Evolutionary conservation across 2,329 filamentous ascomycete species (phyloP).

Genomic region (Amphichorda felina): DNA sequence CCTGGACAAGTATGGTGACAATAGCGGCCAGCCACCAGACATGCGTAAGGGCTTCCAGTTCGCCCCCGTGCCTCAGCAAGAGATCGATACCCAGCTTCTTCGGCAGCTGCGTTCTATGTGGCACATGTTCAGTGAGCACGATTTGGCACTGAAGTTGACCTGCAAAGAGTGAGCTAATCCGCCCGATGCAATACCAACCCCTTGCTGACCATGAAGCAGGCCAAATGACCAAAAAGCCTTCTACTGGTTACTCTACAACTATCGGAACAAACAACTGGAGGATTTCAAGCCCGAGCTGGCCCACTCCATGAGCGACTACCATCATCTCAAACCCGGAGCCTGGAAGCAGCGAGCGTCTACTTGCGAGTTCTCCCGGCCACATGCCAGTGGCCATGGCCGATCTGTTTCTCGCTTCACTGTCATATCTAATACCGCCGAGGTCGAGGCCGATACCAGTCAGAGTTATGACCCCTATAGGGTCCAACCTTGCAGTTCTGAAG

Average conservation of each 20-base stretch:
- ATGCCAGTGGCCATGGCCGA: conserved; percentile 33
- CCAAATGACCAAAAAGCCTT: conserved; percentile 88
- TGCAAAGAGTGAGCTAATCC: conserved; percentile 43
- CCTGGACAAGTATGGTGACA: conserved; percentile 53
- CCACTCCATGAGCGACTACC: conserved; percentile 87
- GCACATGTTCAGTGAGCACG: conserved; percentile 71
- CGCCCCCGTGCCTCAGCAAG: conserved; percentile 44
- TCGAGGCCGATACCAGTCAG: conserved; percentile 34
- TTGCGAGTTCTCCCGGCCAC: conserved; percentile 41
- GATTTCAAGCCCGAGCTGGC: conserved; percentile 71
- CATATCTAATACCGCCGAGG: conserved; percentile 48
- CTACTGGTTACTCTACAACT: conserved; percentile 73
- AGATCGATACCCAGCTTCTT: conserved; percentile 72
- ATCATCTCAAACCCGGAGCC: conserved; percentile 54
- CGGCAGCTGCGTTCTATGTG: conserved; percentile 82
- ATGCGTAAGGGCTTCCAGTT: conserved; percentile 51
- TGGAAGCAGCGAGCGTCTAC: conserved; percentile 52
- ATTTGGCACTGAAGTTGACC: conserved; percentile 57
- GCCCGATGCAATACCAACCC: background rate
- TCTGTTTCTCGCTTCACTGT: conserved; percentile 52
- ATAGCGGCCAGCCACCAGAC: conserved; percentile 38
- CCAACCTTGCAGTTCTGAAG: conserved; percentile 29
- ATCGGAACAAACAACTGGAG: conserved; percentile 74
- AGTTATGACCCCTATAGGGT: conserved; percentile 82
- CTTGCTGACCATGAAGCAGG: conserved; percentile 31